Evolutionary conservation across 2,329 filamentous ascomycete genomes (phyloP), one percentile per base, ranked within the genome.

Genomic region (Reticulascus tulasneorum): DNA sequence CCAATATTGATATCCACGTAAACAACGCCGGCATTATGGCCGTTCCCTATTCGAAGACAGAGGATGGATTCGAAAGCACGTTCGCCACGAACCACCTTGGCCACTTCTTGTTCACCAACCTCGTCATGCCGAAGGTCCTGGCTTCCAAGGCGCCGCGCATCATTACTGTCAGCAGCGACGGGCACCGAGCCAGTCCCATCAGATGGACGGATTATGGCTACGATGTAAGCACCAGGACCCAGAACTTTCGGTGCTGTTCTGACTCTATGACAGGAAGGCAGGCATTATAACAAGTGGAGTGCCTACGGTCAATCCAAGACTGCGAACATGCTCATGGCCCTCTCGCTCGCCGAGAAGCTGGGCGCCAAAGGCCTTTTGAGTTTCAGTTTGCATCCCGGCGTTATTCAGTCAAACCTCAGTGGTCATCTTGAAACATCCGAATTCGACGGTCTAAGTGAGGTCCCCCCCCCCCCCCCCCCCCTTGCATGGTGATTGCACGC

Each of bases 301-400:
- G 52, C 45, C 7, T 56, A 54, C 43, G 52, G 49, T 18, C 48
- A 47, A 22, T 49, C 48, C 36, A 55, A 55, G 35, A 47, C 52
- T 7, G 54, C 51, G 15, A 54, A 52, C 27, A 40, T 49, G n/a
- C 47, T 62, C 11, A 37, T 41, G 25, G 34, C 40, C 11, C 4
- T 43, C 23, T 29, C 21, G 10, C 37, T 43, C 10, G 37, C 37
- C 6, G 40, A 33, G 23, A 24, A 23, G 24, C 29, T 43, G 10
- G 44, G 44, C 19, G 47, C 54, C 35, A 56, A 52, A 28, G 54
- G 63, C 3, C 60, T 73, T 13, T 58, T 66, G 2, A 55, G 59
- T 25, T 65, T 67, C 17, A 60, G 63, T 45, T 58, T 69, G 15
- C 68, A 77, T 47, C 73, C 78, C 0, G 83, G 84, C 17, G 72